phyloP scores from a whole-genome alignment of 1,284 basidiomycete species.

The Microbotryum intermedium region DNA sequence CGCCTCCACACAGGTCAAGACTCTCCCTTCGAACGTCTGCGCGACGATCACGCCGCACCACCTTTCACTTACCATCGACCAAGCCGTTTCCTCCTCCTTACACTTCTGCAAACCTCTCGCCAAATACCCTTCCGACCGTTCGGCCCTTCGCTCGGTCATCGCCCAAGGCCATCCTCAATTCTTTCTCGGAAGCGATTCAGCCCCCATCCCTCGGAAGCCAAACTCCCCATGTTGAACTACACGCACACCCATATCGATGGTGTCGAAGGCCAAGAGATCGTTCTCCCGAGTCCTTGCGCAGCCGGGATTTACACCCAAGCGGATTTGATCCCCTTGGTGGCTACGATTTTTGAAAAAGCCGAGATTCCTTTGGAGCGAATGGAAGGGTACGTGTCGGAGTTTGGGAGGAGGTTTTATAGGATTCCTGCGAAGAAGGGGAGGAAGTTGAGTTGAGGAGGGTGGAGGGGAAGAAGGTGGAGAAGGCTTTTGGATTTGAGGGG shows the following conservation, averaged over 20 bases:
- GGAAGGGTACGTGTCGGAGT: constrained; percentile 62
- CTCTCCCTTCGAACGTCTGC: constrained; percentile 77
- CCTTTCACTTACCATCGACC: constrained; percentile 86
- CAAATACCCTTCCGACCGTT: constrained; percentile 85
- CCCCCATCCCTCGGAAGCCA: constrained; percentile 81
- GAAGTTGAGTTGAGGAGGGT: constrained; percentile 42
- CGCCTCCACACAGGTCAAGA: constrained; percentile 51
- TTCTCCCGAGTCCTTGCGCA: constrained; percentile 58
- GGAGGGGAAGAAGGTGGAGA: constrained; percentile 44
- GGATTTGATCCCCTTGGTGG: constrained; percentile 77
- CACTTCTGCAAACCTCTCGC: constrained; percentile 98
- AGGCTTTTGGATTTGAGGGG: constrained; percentile 46
- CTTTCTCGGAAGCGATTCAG: constrained; percentile 96
- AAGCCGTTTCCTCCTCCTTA: constrained; percentile 93
- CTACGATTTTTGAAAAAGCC: constrained; percentile 64
- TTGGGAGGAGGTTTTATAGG: constrained; percentile 74
- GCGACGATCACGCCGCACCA: constrained; percentile 98
- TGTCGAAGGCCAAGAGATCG: constrained; percentile 11
- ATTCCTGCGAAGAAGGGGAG: constrained; percentile 38
- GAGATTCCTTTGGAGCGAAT: constrained; percentile 63
- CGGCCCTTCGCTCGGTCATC: constrained; percentile 74
- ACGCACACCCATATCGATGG: background rate
- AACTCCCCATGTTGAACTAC: constrained; percentile 58
- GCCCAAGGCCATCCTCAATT: constrained; percentile 80
- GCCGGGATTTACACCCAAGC: constrained; percentile 90